phyloP scores from a whole-genome alignment of 331 rosid genomes.

The Rhamnella rubrinervis region DNA sequence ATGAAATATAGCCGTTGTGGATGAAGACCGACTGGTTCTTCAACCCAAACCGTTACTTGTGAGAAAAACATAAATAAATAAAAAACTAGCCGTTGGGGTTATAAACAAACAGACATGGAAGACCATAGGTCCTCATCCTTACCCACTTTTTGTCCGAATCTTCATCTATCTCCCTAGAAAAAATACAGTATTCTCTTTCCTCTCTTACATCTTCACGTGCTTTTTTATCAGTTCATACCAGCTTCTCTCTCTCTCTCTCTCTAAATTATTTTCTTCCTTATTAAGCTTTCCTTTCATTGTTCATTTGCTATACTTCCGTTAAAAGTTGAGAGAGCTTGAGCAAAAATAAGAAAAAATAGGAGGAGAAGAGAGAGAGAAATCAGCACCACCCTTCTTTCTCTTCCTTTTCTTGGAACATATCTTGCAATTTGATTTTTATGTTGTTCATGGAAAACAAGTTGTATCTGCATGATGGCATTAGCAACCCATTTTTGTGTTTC shows the following conservation, averaged over 20 bases:
- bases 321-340: not conserved
- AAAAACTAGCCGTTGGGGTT: constrained; percentile 68
- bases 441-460: constrained; percentile 55
- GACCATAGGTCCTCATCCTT: constrained; percentile 41
- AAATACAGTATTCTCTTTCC: constrained; percentile 2
- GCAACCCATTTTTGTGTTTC: constrained; percentile 14
- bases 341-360: not conserved
- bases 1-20: constrained; percentile 69
- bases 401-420: constrained; percentile 4
- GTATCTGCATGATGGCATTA: constrained; percentile 15
- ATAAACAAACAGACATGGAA: constrained; percentile 22
- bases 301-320: constrained; percentile 2
- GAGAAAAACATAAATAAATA: not conserved
- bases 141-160: constrained; percentile 16
- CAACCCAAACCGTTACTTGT: constrained; percentile 55
- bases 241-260: not conserved
- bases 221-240: constrained; percentile 12
- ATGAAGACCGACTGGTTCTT: constrained; percentile 30
- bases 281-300: constrained; percentile 9
- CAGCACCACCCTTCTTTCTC: not conserved
- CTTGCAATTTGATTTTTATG: constrained; percentile 1
- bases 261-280: constrained; percentile 8
- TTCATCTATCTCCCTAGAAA: constrained; percentile 4
- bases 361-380: not conserved
- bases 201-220: constrained; percentile 27